Base-by-base conservation (phyloP, 2,329 filamentous ascomycete species). In the Claviceps monticola region DNA sequence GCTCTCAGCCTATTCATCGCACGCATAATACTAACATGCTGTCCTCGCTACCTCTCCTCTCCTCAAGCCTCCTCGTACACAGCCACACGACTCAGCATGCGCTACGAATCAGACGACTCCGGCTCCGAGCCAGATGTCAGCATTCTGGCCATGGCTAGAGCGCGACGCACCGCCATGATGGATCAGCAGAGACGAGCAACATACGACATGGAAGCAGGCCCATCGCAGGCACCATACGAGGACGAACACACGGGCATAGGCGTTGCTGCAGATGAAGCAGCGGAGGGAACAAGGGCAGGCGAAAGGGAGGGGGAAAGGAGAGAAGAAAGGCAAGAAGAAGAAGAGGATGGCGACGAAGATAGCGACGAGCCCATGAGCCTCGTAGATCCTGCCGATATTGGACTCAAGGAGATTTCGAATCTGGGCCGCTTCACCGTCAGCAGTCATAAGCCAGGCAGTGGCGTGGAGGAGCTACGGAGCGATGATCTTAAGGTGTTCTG, bases 351-450 rank as follows among this genome's bases (percentile, higher is more conserved):
- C 1, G 63, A 65, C 13, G 65, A 56, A 5, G 65, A 66, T 3
- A 64, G 67, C 6, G 67, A 71, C 34, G 68, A 68, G 21, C 61
- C 60, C 17, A 57, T 62, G 4, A 61, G 64, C 1, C 77, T 82
- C 50, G 73, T 82, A 52, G 71, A 80, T 14, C 68, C 73, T 17
- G 74, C 74, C 17, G 63, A 75, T 11, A 74, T 65, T 53, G 67
- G 82, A 44, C 72, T 91, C 55, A 90, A 89, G 64, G 88, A 93
- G 64, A 91, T 93, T 63, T 88, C 84, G 59, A 89, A 88, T 56
- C 75, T 93, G 19, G 87, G 86, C 36, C 85, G 83, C 57, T 91
- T 88, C 74, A 90, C 85, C 11, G 86, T 91, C 58, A 88, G 83
- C 64, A 87, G 81, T 61, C 82, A 82, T 61, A 93, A 93, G 67